Conservation (phyloP, 2,329 filamentous ascomycete species). For the Furcasterigmium furcatum region DNA sequence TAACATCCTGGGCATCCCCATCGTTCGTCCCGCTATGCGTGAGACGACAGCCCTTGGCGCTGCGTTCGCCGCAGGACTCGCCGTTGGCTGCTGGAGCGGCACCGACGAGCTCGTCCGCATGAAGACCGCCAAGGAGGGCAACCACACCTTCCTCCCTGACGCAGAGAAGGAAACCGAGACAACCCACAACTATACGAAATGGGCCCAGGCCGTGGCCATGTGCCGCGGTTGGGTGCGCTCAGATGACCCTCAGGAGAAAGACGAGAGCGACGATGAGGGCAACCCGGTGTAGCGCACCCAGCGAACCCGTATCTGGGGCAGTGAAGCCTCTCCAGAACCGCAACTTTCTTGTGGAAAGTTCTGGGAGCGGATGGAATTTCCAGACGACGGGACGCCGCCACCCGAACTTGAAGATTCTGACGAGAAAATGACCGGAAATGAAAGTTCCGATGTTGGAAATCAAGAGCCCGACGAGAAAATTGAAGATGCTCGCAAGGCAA, state of each 20-base stretch:
- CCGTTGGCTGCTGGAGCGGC: constrained; percentile 69
- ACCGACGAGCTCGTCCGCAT: constrained; percentile 63
- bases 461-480: no score
- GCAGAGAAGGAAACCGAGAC: constrained; percentile 35
- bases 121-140: constrained; percentile 67
- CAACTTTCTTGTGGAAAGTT: no score
- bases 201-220: constrained; percentile 59
- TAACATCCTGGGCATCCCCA: constrained; percentile 77
- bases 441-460: no score
- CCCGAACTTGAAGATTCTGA: no score
- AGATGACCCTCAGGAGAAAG: background rate
- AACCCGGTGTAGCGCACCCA: background rate
- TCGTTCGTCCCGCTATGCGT: constrained; percentile 82
- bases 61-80: constrained; percentile 85
- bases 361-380: no score
- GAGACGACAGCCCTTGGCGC: constrained; percentile 88
- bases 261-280: constrained; percentile 1
- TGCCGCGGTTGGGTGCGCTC: constrained; percentile 46
- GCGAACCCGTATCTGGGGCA: no score
- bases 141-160: constrained; percentile 67
- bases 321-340: no score
- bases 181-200: constrained; percentile 41
- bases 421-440: no score
- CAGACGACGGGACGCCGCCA: no score
- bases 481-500: no score